These are phyloP conservation scores for Kurtzmaniella quercitrusa DNA, from an alignment of 1,139 yeast species.

Conservation along the genomic window DNA sequence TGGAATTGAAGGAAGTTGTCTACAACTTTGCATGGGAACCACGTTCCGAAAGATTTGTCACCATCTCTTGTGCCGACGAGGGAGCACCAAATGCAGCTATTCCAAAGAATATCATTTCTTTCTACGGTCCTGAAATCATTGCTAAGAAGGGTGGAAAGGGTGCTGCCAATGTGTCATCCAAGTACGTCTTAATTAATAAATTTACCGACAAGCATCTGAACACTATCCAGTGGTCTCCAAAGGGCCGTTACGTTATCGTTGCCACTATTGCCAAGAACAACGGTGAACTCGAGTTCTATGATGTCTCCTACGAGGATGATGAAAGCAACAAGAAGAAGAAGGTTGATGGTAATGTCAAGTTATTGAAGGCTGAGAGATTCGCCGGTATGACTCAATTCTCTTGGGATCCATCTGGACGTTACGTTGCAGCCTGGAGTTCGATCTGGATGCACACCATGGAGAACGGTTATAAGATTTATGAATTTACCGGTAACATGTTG, in stretches of 20 bases:
- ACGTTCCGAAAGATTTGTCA: constrained; percentile 77
- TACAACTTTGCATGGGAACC: constrained; percentile 97
- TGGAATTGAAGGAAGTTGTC: constrained; percentile 89
- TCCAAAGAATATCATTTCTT: constrained; percentile 68
- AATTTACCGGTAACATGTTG: constrained; percentile 73
- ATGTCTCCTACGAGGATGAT: constrained; percentile 77
- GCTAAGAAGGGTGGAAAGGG: constrained; percentile 49
- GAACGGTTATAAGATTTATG: constrained; percentile 86
- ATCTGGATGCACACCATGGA: constrained; percentile 81
- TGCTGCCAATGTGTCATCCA: constrained; percentile 51
- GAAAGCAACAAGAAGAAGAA: constrained; percentile 24
- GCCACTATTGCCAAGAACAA: constrained; percentile 64
- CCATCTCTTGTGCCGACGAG: constrained; percentile 64
- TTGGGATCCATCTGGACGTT: constrained; percentile 98
- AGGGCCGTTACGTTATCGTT: constrained; percentile 82
- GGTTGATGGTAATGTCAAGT: constrained; percentile 55
- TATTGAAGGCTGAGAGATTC: constrained; percentile 60
- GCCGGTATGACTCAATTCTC: constrained; percentile 79
- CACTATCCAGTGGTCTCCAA: constrained; percentile 85
- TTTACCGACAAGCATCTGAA: constrained; percentile 66
- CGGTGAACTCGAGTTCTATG: constrained; percentile 82
- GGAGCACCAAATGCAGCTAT: constrained; percentile 64
- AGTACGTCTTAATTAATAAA: constrained; percentile 39
- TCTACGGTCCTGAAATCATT: constrained; percentile 74
- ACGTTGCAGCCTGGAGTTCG: constrained; percentile 83